Conservation (phyloP, 306 rosid species). For the Vachellia pachyceras region DNA sequence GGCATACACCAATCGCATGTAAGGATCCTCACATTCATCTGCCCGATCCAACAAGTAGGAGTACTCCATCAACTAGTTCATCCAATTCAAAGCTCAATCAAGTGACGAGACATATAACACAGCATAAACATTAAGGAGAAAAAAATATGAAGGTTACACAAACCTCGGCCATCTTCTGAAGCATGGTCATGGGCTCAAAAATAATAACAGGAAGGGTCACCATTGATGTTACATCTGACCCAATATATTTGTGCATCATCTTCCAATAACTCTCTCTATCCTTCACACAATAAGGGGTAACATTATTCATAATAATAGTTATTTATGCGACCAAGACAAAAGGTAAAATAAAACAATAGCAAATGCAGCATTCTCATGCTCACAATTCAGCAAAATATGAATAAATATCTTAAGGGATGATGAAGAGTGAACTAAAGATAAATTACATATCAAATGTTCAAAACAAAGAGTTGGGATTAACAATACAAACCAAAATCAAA, state of each 20-base stretch:
- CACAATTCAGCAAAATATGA: slow-evolving; percentile 17
- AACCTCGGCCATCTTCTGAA: slow-evolving; percentile 89
- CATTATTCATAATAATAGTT: slow-evolving; percentile 9
- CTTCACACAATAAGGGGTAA: slow-evolving; percentile 34
- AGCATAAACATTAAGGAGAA: neutral
- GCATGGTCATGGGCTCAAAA: slow-evolving; percentile 90
- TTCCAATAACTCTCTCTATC: slow-evolving; percentile 82
- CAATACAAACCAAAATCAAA: neutral
- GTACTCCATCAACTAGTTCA: slow-evolving; percentile 77
- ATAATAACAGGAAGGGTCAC: slow-evolving; percentile 81
- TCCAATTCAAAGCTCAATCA: slow-evolving; percentile 24
- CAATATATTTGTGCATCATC: slow-evolving; percentile 81
- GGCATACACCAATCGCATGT: slow-evolving; percentile 69
- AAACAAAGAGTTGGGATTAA: slow-evolving; percentile 7
- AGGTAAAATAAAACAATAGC: slow-evolving; percentile 1
- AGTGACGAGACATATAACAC: neutral
- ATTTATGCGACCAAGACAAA: neutral
- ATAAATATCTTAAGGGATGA: neutral
- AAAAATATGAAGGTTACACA: slow-evolving; percentile 18
- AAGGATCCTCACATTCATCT: slow-evolving; percentile 81
- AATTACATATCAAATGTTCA: neutral
- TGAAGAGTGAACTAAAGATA: neutral
- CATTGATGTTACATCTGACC: slow-evolving; percentile 80
- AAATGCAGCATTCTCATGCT: neutral
- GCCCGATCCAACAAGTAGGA: slow-evolving; percentile 72